These are phyloP conservation scores for Talinum fruticosum DNA, from an alignment of 148 eudicot species.

Conservation along the genomic window DNA sequence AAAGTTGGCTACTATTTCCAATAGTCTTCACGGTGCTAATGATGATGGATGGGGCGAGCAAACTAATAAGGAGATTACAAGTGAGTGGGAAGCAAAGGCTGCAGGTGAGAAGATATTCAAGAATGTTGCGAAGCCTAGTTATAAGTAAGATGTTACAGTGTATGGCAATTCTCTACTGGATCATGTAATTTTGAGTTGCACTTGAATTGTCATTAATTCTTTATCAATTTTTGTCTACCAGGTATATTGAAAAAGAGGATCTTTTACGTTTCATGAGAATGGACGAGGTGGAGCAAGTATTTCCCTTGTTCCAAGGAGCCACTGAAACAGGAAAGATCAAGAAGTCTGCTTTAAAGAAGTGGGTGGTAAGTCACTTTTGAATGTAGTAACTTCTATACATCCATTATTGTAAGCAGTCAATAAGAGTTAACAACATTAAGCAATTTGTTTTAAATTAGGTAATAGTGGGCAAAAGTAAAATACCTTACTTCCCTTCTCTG, in stretches of 20 bases:
- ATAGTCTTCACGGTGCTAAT: constrained; percentile 37
- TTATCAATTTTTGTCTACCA: constrained; percentile 5
- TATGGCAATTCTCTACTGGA: neutral
- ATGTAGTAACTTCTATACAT: neutral
- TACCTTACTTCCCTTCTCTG: too few relatives aligned
- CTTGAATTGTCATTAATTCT: neutral
- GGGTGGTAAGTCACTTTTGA: constrained; percentile 64
- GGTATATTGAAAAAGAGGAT: constrained; percentile 78
- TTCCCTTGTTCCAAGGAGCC: constrained; percentile 71
- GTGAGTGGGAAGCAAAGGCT: constrained; percentile 71
- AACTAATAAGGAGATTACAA: constrained; percentile 52
- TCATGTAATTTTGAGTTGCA: neutral
- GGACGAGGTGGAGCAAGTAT: constrained; percentile 60
- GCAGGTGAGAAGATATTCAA: constrained; percentile 60
- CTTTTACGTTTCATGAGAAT: constrained; percentile 61
- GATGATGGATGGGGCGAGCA: constrained; percentile 49
- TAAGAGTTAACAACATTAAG: neutral
- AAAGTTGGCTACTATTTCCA: constrained; percentile 60
- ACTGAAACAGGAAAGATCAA: constrained; percentile 59
- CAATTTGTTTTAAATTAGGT: neutral
- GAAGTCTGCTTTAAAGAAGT: constrained; percentile 58
- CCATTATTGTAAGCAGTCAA: too few relatives aligned
- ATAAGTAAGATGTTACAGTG: constrained; percentile 43
- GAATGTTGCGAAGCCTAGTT: constrained; percentile 59
- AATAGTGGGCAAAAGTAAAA: too few relatives aligned